A percentile compares a stretch with the other conserved stretches of the same genome.
phyloP scores from a whole-genome alignment of 1,284 basidiomycete genomes.

The Paramarasmius palmivorus region DNA sequence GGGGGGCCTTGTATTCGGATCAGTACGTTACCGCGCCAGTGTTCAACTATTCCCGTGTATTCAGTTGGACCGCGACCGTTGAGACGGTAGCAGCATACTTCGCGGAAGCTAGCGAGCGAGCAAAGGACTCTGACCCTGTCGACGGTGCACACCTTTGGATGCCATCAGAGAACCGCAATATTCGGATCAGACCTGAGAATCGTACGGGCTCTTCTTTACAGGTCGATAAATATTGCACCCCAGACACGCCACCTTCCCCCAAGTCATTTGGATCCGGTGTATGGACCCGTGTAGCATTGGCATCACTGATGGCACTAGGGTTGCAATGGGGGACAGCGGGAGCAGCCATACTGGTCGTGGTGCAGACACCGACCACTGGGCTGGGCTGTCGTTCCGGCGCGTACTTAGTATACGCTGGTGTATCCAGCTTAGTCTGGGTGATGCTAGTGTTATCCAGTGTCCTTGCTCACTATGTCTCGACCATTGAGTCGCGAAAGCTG shows the following conservation, averaged over 20 bases:
- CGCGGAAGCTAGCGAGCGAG: slow-evolving; percentile 16
- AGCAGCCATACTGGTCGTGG: slow-evolving; percentile 21
- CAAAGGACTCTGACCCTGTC: slow-evolving; percentile 11
- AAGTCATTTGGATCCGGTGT: slow-evolving; percentile 21
- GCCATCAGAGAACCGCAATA: background rate
- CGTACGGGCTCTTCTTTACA: slow-evolving; percentile 15
- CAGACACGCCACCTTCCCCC: slow-evolving; percentile 2
- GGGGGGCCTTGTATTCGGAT: slow-evolving; percentile 14
- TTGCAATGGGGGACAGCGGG: slow-evolving; percentile 27
- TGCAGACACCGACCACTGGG: slow-evolving; percentile 21
- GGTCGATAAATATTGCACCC: slow-evolving; percentile 5
- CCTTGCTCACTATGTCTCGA: slow-evolving; percentile 18
- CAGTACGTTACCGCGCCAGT: slow-evolving; percentile 22
- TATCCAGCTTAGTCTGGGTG: slow-evolving; percentile 20
- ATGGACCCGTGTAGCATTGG: slow-evolving; percentile 20
- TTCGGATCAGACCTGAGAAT: slow-evolving; percentile 13
- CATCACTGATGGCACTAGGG: slow-evolving; percentile 18
- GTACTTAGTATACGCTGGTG: slow-evolving; percentile 23
- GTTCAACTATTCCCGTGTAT: slow-evolving; percentile 25
- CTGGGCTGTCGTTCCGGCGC: slow-evolving; percentile 25
- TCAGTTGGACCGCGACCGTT: slow-evolving; percentile 21
- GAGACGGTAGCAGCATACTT: slow-evolving; percentile 21
- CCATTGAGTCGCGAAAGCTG: background rate
- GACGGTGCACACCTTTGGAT: slow-evolving; percentile 7
- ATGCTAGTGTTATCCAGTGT: slow-evolving; percentile 19